Base-by-base conservation (phyloP, 2,329 filamentous ascomycete genomes). In the Aspergillus persii region DNA sequence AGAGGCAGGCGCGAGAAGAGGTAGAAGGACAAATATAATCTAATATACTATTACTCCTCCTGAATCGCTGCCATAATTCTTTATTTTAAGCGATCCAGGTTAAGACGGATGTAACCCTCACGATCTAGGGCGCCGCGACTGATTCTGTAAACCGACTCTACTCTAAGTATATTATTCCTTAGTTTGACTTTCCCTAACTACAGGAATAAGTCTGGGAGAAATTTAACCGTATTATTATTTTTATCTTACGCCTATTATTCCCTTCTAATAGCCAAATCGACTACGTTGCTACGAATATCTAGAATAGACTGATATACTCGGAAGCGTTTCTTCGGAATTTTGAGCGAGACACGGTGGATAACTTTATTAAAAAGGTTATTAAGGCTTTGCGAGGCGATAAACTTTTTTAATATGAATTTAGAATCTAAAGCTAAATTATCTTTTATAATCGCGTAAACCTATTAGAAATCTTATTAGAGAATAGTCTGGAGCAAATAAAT, bases 261-360 rank as follows among this genome's bases (percentile, higher is more conserved):
- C 60, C 59, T 48, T 65, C 61, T n/a, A 18, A 65, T 49, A 44
- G n/a, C 31, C 55, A 66, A 54, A 8, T 64, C 1, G 58, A 68
- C 33, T 60, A 61, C 51, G 50, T 67, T 50, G 30, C 23, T 29
- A 62, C 39, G 26, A 57, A 57, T 50, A 64, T 62, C 53, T 29
- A 61, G 55, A 53, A 67, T 30, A 49, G 23, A 53, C 63, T 59
- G 31, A 71, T 69, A n/a, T 66, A 64, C 55, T 69, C 61, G 23
- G 65, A 69, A 63, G 53, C 54, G 8, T 62, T 60, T 11, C 54
- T 70, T 52, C 60, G 58, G 26, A 62, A 68, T 58, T 69, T 69
- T 60, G 47, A 69, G 60, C 60, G 61, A 60, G 63, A 67, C 6
- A 68, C 61, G 3, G 64, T 69, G 23, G 65, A 71, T 60, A 66